Conservation (phyloP, 2,329 filamentous ascomycete species). For the Sordariomycetes sp. region DNA sequence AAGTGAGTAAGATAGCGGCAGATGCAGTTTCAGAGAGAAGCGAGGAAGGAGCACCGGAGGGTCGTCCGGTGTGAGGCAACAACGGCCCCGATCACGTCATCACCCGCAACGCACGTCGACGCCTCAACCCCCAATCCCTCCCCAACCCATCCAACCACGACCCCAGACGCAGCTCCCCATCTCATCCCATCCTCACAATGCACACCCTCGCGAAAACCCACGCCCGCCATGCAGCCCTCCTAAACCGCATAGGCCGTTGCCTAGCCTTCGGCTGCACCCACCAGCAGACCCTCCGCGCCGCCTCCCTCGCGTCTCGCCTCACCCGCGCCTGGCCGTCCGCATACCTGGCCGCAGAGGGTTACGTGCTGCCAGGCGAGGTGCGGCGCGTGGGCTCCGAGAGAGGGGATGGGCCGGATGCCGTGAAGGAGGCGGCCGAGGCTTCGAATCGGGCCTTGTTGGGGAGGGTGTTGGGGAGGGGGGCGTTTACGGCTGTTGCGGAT, state of each 20-base stretch:
- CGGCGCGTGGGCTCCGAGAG: background rate
- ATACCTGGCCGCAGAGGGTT: background rate
- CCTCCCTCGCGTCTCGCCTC: constrained; percentile 5
- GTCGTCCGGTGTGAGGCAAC: too few relatives aligned
- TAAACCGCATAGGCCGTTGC: constrained; percentile 8
- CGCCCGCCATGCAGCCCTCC: background rate
- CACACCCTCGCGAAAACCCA: background rate
- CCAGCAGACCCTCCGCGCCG: constrained; percentile 6
- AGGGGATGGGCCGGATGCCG: background rate
- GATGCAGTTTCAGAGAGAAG: too few relatives aligned
- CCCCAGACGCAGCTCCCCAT: too few relatives aligned
- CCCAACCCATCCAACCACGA: too few relatives aligned
- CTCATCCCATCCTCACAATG: background rate
- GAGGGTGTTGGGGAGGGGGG: background rate
- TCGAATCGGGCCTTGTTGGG: background rate
- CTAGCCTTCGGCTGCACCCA: constrained; percentile 9
- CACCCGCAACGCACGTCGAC: too few relatives aligned
- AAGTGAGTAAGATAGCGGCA: too few relatives aligned
- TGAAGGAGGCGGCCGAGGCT: background rate
- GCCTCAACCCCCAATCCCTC: too few relatives aligned
- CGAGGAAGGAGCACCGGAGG: too few relatives aligned
- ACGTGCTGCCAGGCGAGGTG: background rate
- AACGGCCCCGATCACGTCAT: too few relatives aligned
- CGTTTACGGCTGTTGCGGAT: background rate
- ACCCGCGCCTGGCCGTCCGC: background rate